A percentile compares a stretch with the other conserved stretches of the same genome.
These are phyloP conservation scores for Claviceps fusiformis DNA, from an alignment of 2,329 filamentous ascomycete genomes.

Conservation along the genomic window DNA sequence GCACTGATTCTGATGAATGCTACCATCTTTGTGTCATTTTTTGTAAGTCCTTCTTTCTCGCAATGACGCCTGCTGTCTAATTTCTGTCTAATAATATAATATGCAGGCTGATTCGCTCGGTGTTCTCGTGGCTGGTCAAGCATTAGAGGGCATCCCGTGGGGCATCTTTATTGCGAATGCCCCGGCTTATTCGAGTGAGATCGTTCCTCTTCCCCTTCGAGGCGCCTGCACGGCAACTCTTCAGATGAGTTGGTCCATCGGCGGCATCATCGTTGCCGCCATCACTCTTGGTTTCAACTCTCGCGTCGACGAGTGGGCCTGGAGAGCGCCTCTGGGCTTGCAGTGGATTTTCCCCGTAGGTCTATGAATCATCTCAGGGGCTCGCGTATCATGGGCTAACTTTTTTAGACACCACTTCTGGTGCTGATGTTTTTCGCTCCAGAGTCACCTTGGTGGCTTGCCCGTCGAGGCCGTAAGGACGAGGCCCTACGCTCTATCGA, in stretches of 20 bases:
- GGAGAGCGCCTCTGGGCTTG: conserved; percentile 36
- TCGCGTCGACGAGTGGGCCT: conserved; percentile 12
- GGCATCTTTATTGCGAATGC: conserved; percentile 51
- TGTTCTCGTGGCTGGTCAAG: conserved; percentile 35
- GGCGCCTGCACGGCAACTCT: conserved; percentile 44
- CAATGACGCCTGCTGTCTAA: too few species aligned
- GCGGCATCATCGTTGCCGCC: conserved; percentile 43
- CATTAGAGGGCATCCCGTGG: conserved; percentile 47
- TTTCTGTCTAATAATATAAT: neutral
- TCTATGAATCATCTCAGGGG: neutral
- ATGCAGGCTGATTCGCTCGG: conserved; percentile 18
- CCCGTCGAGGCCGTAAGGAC: conserved; percentile 30
- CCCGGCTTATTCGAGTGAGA: conserved; percentile 46
- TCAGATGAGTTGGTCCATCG: conserved; percentile 53
- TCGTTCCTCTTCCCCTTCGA: conserved; percentile 42
- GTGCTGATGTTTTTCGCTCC: conserved; percentile 37
- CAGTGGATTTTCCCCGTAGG: conserved; percentile 41
- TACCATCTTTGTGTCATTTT: conserved; percentile 38
- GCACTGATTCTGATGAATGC: conserved; percentile 25
- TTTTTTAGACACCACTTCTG: conserved; percentile 30
- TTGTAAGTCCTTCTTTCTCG: conserved; percentile 18
- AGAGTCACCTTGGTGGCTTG: conserved; percentile 41
- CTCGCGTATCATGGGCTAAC: neutral
- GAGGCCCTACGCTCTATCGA: conserved; percentile 30
- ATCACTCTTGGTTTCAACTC: conserved; percentile 39